Percentiles rank a stretch among this genome's conserved stretches.
phyloP scores from a whole-genome alignment of 352 stramenopile species.

The Nothophytophthora sp. region DNA sequence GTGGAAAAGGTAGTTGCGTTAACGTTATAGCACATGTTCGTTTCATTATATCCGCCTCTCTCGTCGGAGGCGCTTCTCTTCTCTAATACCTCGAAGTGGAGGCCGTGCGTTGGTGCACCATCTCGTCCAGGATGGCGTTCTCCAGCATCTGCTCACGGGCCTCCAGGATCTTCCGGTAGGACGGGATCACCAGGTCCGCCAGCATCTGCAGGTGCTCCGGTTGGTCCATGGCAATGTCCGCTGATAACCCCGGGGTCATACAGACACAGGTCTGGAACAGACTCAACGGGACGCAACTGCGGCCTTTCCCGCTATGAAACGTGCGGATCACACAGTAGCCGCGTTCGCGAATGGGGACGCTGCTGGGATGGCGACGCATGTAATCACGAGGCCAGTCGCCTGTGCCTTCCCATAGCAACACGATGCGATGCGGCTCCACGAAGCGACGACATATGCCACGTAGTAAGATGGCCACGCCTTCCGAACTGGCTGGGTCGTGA shows the following conservation, averaged over 20 bases:
- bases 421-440: slow-evolving; percentile 24
- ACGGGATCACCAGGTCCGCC: slow-evolving; percentile 28
- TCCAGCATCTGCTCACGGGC: slow-evolving; percentile 38
- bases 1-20: slow-evolving; percentile 3
- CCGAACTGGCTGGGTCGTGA: slow-evolving; percentile 1
- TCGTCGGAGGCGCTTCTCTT: slow-evolving; percentile 14
- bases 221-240: slow-evolving; percentile 23
- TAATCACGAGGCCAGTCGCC: slow-evolving; percentile 37
- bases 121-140: slow-evolving; percentile 38
- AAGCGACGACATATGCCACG: slow-evolving; percentile 25
- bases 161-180: slow-evolving; percentile 39
- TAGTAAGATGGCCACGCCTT: slow-evolving; percentile 26
- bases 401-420: slow-evolving; percentile 33
- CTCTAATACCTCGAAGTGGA: slow-evolving; percentile 16
- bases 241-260: slow-evolving; percentile 36
- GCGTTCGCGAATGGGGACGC: slow-evolving; percentile 35
- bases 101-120: slow-evolving; percentile 28
- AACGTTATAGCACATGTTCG: slow-evolving; percentile 35
- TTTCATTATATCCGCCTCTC: slow-evolving; percentile 19
- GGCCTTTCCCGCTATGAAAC: slow-evolving; percentile 8
- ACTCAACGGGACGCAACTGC: slow-evolving; percentile 10
- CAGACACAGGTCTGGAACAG: slow-evolving; percentile 28
- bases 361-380: slow-evolving; percentile 13
- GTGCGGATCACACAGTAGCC: slow-evolving; percentile 33
- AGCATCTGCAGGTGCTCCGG: slow-evolving; percentile 36